Percentiles rank a stretch among this genome's conserved stretches.
These are phyloP conservation scores for Lachnellula arida DNA, from an alignment of 2,329 filamentous ascomycete species.

Conservation along the genomic window DNA sequence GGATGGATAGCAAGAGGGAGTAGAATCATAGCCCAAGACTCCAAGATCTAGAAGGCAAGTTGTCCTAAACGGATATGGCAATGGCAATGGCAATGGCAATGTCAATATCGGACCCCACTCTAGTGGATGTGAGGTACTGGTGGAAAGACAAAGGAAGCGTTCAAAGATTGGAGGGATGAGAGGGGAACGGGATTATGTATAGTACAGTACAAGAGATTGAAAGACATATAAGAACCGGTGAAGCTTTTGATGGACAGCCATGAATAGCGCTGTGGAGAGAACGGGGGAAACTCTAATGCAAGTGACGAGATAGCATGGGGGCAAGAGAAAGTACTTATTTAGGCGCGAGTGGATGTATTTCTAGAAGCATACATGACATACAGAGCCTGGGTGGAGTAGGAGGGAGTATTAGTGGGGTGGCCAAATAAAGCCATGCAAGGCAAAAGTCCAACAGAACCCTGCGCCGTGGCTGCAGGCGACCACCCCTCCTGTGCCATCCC, in stretches of 20 bases:
- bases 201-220: neutral
- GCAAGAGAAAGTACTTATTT: constrained; percentile 21
- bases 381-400: too few relatives aligned
- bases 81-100: neutral
- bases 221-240: constrained; percentile 18
- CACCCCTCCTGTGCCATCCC: neutral
- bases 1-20: constrained; percentile 23
- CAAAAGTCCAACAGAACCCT: neutral
- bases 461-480: neutral
- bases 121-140: constrained; percentile 5
- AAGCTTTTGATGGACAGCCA: constrained; percentile 19
- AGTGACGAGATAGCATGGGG: constrained; percentile 25
- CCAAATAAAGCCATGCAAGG: constrained; percentile 2
- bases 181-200: constrained; percentile 2
- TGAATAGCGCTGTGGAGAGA: constrained; percentile 13
- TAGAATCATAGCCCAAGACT: constrained; percentile 26
- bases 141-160: neutral
- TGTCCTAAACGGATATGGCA: neutral
- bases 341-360: constrained; percentile 25
- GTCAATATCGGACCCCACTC: constrained; percentile 2
- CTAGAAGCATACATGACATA: constrained; percentile 15
- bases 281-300: constrained; percentile 18
- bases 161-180: neutral
- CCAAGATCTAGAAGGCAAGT: constrained; percentile 7
- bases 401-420: neutral